Evolutionary conservation across 2,329 filamentous ascomycete genomes (phyloP).

Genomic region (Davidsoniella virescens): DNA sequence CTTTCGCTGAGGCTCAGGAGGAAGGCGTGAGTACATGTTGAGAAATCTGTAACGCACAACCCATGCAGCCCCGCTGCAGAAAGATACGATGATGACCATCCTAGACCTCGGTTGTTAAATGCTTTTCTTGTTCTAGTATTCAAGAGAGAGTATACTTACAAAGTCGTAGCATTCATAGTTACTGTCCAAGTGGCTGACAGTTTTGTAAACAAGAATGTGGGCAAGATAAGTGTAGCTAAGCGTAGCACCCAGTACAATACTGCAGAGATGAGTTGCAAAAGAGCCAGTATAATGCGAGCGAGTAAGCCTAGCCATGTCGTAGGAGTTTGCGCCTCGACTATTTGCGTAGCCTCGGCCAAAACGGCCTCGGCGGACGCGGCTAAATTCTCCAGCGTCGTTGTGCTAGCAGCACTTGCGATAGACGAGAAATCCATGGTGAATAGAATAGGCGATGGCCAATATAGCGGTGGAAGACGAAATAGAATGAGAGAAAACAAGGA

Average conservation of each 20-base stretch:
- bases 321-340: constrained; percentile 16
- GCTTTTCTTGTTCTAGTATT: neutral
- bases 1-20: constrained; percentile 87
- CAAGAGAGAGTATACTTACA: constrained; percentile 37
- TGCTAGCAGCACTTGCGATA: neutral
- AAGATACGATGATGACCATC: constrained; percentile 57
- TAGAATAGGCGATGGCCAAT: neutral
- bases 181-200: constrained; percentile 90
- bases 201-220: constrained; percentile 74
- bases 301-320: constrained; percentile 42
- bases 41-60: constrained; percentile 88
- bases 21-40: constrained; percentile 90
- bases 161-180: constrained; percentile 94
- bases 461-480: neutral
- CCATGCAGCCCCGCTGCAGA: constrained; percentile 82
- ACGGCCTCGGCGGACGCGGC: constrained; percentile 5
- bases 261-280: constrained; percentile 39
- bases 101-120: constrained; percentile 23
- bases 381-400: constrained; percentile 6
- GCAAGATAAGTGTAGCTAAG: constrained; percentile 74
- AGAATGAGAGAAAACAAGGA: neutral
- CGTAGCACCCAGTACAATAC: constrained; percentile 66
- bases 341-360: constrained; percentile 4
- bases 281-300: constrained; percentile 35
- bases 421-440: neutral